These are phyloP conservation scores for Vaccinium vitisidaea DNA, from an alignment of 148 eudicot genomes.

Conservation along the genomic window DNA sequence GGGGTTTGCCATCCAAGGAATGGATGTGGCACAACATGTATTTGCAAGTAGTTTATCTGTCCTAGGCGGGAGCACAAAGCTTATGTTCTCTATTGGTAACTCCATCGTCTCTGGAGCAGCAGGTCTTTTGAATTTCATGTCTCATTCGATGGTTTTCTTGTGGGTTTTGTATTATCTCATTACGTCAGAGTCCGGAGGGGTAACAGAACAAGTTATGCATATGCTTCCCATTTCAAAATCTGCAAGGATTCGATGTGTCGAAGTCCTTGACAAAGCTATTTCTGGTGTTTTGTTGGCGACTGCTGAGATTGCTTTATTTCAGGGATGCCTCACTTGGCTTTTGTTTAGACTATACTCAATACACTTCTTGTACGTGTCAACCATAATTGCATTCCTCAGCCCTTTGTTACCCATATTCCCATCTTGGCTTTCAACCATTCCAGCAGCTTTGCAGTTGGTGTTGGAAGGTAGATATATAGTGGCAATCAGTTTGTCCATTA, in stretches of 20 bases:
- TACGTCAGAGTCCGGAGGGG: constrained; percentile 95
- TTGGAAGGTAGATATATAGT: constrained; percentile 63
- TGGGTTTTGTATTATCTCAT: constrained; percentile 96
- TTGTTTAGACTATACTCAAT: constrained; percentile 71
- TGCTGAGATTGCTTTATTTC: constrained; percentile 70
- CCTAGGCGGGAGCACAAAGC: constrained; percentile 71
- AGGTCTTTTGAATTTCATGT: constrained; percentile 70
- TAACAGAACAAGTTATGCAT: constrained; percentile 75
- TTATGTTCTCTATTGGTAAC: constrained; percentile 52
- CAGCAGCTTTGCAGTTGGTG: constrained; percentile 65
- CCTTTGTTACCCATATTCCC: constrained; percentile 77
- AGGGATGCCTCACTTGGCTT: constrained; percentile 91
- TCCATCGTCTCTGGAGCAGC: constrained; percentile 94
- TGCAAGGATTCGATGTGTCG: constrained; percentile 67
- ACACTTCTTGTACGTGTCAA: constrained; percentile 80
- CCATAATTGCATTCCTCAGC: constrained; percentile 70
- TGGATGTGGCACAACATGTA: constrained; percentile 59
- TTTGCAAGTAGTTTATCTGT: constrained; percentile 62
- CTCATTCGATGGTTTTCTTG: constrained; percentile 80
- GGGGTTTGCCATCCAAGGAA: constrained; percentile 69
- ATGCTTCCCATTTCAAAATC: constrained; percentile 72
- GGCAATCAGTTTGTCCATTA: constrained; percentile 52
- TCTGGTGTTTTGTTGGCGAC: constrained; percentile 77
- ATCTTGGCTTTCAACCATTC: constrained; percentile 61
- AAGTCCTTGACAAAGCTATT: constrained; percentile 74